Conservation (phyloP, 306 rosid species). For the Phaseolus lunatus region DNA sequence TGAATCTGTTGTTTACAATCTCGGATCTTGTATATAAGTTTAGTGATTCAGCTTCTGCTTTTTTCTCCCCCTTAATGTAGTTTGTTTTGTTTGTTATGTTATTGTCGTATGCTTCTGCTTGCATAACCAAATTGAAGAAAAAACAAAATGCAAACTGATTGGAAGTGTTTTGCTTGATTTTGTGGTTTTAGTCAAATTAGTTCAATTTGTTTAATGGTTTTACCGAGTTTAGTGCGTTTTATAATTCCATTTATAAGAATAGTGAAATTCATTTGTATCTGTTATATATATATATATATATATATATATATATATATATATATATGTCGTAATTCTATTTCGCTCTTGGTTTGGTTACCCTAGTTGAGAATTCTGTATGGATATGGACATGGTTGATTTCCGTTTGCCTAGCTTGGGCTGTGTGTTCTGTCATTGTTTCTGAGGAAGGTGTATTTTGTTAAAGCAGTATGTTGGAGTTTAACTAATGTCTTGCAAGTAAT, state of each 20-base stretch:
- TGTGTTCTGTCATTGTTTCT: not conserved
- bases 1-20: not conserved
- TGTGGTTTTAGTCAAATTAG: not conserved
- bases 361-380: not conserved
- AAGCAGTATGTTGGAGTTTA: constrained; percentile 21
- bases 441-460: not conserved
- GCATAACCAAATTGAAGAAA: not conserved
- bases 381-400: constrained; percentile 7
- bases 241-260: not conserved
- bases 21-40: constrained; percentile 17
- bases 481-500: constrained; percentile 1
- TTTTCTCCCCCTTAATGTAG: not conserved
- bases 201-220: constrained; percentile 10
- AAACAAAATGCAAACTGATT: constrained; percentile 1
- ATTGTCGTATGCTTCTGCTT: not conserved
- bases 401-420: constrained; percentile 1
- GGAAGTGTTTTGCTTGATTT: not conserved
- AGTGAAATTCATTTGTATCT: not conserved
- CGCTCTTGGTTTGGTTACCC: constrained; percentile 7
- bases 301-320: too few relatives aligned
- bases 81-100: not conserved
- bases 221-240: not conserved
- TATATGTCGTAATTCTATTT: not conserved
- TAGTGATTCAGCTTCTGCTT: not conserved
- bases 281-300: not conserved